These are phyloP conservation scores for Salix koriyanagi DNA, from an alignment of 345 rosid genomes.

Conservation along the genomic window DNA sequence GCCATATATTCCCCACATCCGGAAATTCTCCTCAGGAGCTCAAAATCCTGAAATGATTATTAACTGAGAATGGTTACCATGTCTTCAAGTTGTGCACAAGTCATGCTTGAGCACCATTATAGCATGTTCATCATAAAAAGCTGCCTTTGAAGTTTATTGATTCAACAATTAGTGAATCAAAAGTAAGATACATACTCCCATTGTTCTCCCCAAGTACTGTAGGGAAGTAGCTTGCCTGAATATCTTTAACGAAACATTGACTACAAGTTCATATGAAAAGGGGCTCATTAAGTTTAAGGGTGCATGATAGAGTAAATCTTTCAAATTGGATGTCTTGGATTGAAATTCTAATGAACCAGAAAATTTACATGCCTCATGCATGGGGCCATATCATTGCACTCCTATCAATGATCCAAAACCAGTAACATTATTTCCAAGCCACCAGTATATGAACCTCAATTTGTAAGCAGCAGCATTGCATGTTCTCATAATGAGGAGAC, in stretches of 20 bases:
- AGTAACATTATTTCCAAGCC: background rate
- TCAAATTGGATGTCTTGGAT: background rate
- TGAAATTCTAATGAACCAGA: background rate
- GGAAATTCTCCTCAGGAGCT: constrained; percentile 61
- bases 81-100: background rate
- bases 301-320: background rate
- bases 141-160: background rate
- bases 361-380: background rate
- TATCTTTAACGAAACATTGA: too few relatives aligned
- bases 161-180: background rate
- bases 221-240: background rate
- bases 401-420: background rate
- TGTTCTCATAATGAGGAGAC: background rate
- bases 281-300: background rate
- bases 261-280: background rate
- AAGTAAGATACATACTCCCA: background rate
- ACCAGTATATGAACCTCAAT: background rate
- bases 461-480: background rate
- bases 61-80: background rate
- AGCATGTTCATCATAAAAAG: constrained; percentile 1
- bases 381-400: background rate
- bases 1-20: constrained; percentile 77
- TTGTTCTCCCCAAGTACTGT: background rate
- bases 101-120: background rate
- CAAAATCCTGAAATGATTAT: constrained; percentile 55